phyloP scores from a whole-genome alignment of 2,329 filamentous ascomycete genomes.

The Cordyceps javanica region DNA sequence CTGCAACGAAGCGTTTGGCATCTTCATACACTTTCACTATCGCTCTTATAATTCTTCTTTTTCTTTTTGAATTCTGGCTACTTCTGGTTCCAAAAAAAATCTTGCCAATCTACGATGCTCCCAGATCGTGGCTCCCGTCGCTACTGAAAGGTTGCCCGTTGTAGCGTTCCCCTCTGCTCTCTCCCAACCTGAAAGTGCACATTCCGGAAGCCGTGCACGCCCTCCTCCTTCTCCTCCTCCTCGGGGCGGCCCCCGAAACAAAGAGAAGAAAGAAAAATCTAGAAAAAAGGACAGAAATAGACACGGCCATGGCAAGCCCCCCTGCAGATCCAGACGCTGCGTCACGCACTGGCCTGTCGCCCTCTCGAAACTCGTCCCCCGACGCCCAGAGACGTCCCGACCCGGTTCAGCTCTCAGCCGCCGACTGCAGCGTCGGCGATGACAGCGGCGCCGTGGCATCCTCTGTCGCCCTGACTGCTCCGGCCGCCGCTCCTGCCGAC shows the following conservation, averaged over 20 bases:
- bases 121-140: not conserved
- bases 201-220: not conserved
- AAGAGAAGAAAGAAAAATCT: too few species aligned
- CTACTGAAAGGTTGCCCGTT: too few species aligned
- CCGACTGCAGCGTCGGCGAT: constrained; percentile 5
- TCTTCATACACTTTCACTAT: not conserved
- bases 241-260: too few species aligned
- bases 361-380: not conserved
- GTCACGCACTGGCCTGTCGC: not conserved
- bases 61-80: not conserved
- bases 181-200: too few species aligned
- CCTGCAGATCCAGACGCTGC: not conserved
- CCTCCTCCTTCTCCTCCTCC: too few species aligned
- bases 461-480: not conserved
- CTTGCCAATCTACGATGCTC: not conserved
- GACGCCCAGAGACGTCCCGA: not conserved
- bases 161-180: too few species aligned
- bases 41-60: not conserved
- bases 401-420: not conserved
- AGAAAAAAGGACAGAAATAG: not conserved
- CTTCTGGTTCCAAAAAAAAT: not conserved
- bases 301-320: constrained; percentile 1
- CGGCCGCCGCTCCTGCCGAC: not conserved
- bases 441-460: not conserved
- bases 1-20: not conserved